Conservation (phyloP, 2,329 filamentous ascomycete species). For the Podosphaera xanthii region DNA sequence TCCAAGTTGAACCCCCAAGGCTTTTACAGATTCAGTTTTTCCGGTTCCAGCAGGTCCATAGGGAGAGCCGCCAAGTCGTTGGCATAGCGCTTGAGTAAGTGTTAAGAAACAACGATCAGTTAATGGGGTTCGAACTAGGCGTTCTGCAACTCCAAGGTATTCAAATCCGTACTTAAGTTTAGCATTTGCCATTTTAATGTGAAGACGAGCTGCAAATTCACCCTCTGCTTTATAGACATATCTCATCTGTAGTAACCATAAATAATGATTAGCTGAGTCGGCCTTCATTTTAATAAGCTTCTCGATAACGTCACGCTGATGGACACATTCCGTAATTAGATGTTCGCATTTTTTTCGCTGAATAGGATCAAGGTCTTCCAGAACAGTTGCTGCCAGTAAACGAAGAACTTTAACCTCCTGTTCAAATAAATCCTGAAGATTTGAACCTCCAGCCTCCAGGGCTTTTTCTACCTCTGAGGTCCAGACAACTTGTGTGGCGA, state of each 20-base stretch:
- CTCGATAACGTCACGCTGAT: conserved; percentile 83
- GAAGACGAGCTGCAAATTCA: conserved; percentile 60
- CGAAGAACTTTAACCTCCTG: conserved; percentile 68
- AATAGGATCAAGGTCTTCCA: conserved; percentile 71
- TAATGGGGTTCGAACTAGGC: conserved; percentile 84
- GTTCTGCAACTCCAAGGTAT: conserved; percentile 87
- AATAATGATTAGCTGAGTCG: conserved; percentile 52
- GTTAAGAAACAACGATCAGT: conserved; percentile 98
- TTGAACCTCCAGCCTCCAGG: conserved; percentile 46
- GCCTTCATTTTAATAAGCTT: conserved; percentile 62
- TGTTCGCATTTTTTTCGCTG: conserved; percentile 94
- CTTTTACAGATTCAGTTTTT: conserved; percentile 98
- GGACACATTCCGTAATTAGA: conserved; percentile 94
- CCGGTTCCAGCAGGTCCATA: conserved; percentile 95
- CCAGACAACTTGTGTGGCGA: conserved; percentile 87
- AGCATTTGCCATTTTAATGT: conserved; percentile 93
- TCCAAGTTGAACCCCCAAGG: conserved; percentile 83
- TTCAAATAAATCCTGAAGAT: conserved; percentile 49
- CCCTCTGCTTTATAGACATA: conserved; percentile 70
- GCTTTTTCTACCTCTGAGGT: conserved; percentile 66
- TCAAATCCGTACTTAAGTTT: conserved; percentile 92
- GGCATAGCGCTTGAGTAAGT: conserved; percentile 82
- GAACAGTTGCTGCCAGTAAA: conserved; percentile 66
- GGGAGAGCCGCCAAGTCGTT: conserved; percentile 84
- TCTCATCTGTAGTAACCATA: conserved; percentile 94